Evolutionary conservation across 352 stramenopile genomes (phyloP).

Genomic region (Phytophthora ramorum): DNA sequence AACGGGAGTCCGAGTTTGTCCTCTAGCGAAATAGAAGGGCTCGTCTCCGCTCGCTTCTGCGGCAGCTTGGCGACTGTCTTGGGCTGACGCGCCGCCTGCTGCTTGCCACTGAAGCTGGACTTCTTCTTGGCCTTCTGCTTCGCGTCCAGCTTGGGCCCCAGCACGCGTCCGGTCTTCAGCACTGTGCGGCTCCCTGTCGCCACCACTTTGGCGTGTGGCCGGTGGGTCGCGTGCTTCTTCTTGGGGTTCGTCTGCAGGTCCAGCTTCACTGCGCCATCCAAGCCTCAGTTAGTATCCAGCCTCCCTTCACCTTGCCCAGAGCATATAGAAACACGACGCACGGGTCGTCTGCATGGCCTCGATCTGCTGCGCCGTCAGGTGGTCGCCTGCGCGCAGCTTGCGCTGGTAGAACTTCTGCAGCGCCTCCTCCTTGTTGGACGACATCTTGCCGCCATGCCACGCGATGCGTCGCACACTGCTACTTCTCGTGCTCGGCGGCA

Average conservation of each 20-base stretch:
- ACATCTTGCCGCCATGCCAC: conserved; percentile 84
- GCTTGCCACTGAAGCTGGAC: conserved; percentile 21
- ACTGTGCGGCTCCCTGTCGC: conserved; percentile 41
- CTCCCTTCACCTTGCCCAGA: not conserved
- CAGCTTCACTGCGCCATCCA: conserved; percentile 27
- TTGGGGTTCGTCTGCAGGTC: conserved; percentile 45
- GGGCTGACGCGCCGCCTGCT: conserved; percentile 34
- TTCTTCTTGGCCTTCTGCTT: conserved; percentile 28
- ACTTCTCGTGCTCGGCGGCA: conserved; percentile 26
- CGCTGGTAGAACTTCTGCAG: conserved; percentile 88
- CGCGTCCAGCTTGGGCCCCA: conserved; percentile 51
- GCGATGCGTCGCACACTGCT: conserved; percentile 52
- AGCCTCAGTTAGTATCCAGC: conserved; percentile 6
- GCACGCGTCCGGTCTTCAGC: conserved; percentile 68
- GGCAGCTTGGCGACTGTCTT: conserved; percentile 29
- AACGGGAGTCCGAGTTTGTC: conserved; percentile 73
- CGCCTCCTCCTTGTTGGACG: conserved; percentile 87
- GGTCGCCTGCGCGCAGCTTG: conserved; percentile 59
- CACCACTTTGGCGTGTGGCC: conserved; percentile 57
- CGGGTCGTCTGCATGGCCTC: conserved; percentile 51
- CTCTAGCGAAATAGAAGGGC: conserved; percentile 52
- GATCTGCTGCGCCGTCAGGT: conserved; percentile 58
- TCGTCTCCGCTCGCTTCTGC: conserved; percentile 26
- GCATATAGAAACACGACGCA: conserved; percentile 23
- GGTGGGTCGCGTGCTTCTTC: conserved; percentile 54